Evolutionary conservation across 129 eudicot species (phyloP).

Genomic region (Pulicaria dysenterica): DNA sequence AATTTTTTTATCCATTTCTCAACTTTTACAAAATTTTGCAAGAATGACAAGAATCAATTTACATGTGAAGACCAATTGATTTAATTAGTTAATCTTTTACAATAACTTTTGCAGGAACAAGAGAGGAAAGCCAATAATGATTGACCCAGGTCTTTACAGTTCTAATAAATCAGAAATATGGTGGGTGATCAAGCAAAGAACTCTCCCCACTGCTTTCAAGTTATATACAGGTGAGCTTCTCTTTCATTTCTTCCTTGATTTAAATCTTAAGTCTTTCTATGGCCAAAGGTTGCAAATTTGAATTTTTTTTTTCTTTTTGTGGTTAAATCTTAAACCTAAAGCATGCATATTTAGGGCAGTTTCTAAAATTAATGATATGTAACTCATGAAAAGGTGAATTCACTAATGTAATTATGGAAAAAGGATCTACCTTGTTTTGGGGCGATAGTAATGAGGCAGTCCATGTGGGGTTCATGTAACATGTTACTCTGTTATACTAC

Average conservation of each 20-base stretch:
- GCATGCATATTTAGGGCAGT: neutral
- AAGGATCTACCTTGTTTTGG: conserved; percentile 12
- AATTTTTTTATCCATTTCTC: neutral
- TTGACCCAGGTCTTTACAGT: conserved; percentile 86
- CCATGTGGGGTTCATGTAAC: conserved; percentile 28
- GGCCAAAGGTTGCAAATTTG: neutral
- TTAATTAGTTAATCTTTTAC: neutral
- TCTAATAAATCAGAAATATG: conserved; percentile 86
- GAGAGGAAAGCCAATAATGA: conserved; percentile 91
- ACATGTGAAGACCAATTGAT: neutral
- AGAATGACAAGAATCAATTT: neutral
- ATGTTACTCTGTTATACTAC: neutral
- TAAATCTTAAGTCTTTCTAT: neutral
- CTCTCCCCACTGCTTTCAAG: conserved; percentile 92
- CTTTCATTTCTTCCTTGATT: neutral
- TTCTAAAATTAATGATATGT: neutral
- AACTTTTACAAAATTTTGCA: neutral
- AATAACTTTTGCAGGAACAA: conserved; percentile 58
- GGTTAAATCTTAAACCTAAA: neutral
- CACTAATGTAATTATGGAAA: conserved; percentile 1
- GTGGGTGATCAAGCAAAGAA: conserved; percentile 95
- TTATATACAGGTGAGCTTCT: conserved; percentile 72
- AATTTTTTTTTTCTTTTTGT: neutral
- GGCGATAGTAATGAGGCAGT: conserved; percentile 22
- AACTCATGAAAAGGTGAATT: too few species aligned